A percentile compares a stretch with the other conserved stretches of the same genome.
Evolutionary conservation across 2,329 filamentous ascomycete species (phyloP).

Genomic region (Coleophoma cylindrospora): DNA sequence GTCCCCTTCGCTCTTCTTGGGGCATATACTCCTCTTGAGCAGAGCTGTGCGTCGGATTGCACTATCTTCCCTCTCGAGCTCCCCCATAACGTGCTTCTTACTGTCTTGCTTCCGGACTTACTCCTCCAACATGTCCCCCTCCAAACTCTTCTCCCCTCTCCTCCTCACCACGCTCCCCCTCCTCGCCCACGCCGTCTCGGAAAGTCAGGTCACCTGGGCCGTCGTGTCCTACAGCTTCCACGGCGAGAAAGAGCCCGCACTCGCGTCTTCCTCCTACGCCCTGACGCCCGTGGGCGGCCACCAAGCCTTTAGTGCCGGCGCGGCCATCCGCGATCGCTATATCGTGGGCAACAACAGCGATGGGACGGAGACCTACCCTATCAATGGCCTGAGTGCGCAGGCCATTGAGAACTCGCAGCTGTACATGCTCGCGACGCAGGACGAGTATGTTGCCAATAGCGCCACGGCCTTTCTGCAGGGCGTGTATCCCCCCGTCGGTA

Average conservation of each 20-base stretch:
- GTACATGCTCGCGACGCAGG: slow-evolving; percentile 33
- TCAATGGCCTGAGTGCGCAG: slow-evolving; percentile 36
- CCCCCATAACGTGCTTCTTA: too few relatives aligned
- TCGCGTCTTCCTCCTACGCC: slow-evolving; percentile 21
- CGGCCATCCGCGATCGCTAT: slow-evolving; percentile 44
- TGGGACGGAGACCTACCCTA: slow-evolving; percentile 24
- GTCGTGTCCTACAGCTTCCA: slow-evolving; percentile 29
- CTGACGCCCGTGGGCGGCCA: slow-evolving; percentile 50
- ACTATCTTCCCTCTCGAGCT: too few relatives aligned
- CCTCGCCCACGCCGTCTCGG: slow-evolving; percentile 3
- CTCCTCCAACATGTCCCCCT: too few relatives aligned
- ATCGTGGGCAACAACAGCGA: slow-evolving; percentile 22
- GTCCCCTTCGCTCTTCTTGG: background rate
- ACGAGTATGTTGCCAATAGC: slow-evolving; percentile 54
- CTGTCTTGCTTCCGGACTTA: too few relatives aligned
- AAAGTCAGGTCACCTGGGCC: slow-evolving; percentile 19
- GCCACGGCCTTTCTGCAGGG: slow-evolving; percentile 78
- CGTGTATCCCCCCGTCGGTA: slow-evolving; percentile 64
- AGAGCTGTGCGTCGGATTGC: too few relatives aligned
- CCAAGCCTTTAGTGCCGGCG: slow-evolving; percentile 45
- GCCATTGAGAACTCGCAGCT: slow-evolving; percentile 46
- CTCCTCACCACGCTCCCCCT: slow-evolving; percentile 8
- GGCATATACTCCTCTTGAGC: too few relatives aligned
- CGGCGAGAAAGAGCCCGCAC: slow-evolving; percentile 46
- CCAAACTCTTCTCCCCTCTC: slow-evolving; percentile 1